Evolutionary conservation across 2,329 filamentous ascomycete species (phyloP), one percentile per base, ranked within the genome.

Genomic region (Cercospora sojina): DNA sequence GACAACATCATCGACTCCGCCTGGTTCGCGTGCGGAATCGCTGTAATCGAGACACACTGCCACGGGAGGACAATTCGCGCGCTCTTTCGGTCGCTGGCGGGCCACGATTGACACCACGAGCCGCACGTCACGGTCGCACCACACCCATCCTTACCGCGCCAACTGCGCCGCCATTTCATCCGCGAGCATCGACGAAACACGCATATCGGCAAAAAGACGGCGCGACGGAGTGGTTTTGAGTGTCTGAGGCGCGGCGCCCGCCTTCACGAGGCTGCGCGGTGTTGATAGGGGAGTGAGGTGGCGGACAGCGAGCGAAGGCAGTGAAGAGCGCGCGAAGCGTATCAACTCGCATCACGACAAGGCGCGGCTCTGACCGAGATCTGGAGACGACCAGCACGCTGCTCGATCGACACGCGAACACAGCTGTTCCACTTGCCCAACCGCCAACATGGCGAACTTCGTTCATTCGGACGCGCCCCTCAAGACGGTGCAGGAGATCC

Each of bases 401-500:
- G 31, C 12, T n/a, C n/a, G 10, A 38, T 18, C 9, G 27, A 41
- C 29, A 25, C 18, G 29, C 38, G 29, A 32, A 47, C 18, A 31
- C 31, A 27, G 20, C 29, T 51, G 51, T 43, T 3, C 16, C 8
- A 23, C 29, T 16, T 18, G 12, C 25, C n/a, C 74, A 73, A 77
- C 73, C 77, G 79, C 79, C 82, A 91, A 77, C 77, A 97, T 99
- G 95, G 87, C 94, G 83, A 96, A 96, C 78, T 97, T 97, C 78
- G 86, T 90, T 77, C 92, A 93, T 82, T 97, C 92, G 79, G 93
- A 91, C 87, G 93, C 91, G 87, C 93, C 93, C 80, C 87, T 98
- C 87, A 94, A 95, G 85, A 96, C 91, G 73, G 93, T 99, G 76
- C 90, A 97, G 86, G 96, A 99, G 86, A 97, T 99, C 76, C 96